These are phyloP conservation scores for Vigna radiata DNA, from an alignment of 306 rosid species.

Conservation along the genomic window DNA sequence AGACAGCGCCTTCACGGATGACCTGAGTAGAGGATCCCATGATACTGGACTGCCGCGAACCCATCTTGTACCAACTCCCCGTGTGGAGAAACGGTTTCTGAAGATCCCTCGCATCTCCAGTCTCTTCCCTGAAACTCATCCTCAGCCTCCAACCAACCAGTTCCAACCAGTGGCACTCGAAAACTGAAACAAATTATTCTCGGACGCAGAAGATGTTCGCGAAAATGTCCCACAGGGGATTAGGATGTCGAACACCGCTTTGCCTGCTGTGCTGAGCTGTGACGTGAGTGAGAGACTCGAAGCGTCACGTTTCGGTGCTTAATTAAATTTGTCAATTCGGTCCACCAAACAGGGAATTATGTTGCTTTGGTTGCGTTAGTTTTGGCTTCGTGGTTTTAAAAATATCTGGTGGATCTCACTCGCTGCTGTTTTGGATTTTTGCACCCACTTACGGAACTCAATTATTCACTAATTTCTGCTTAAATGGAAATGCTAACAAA, in stretches of 20 bases:
- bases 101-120: slow-evolving; percentile 64
- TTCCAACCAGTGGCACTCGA: neutral
- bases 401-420: neutral
- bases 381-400: neutral
- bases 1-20: slow-evolving; percentile 72
- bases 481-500: too few relatives aligned
- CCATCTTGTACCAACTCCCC: slow-evolving; percentile 90
- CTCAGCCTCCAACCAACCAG: neutral
- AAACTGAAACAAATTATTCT: neutral
- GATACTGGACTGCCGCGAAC: slow-evolving; percentile 74
- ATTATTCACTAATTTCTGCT: too few relatives aligned
- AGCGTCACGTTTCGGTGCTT: neutral
- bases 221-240: slow-evolving; percentile 9
- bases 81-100: slow-evolving; percentile 84
- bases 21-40: slow-evolving; percentile 63
- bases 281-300: neutral
- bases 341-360: neutral
- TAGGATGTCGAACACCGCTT: neutral
- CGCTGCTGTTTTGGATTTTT: neutral
- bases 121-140: slow-evolving; percentile 76
- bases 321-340: neutral
- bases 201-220: neutral
- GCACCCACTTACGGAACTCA: too few relatives aligned
- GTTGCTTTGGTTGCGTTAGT: neutral
- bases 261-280: slow-evolving; percentile 8